Base-by-base conservation (phyloP, 192 early-diverging fungal genomes). In the Jimgerdemannia flammicorona region DNA sequence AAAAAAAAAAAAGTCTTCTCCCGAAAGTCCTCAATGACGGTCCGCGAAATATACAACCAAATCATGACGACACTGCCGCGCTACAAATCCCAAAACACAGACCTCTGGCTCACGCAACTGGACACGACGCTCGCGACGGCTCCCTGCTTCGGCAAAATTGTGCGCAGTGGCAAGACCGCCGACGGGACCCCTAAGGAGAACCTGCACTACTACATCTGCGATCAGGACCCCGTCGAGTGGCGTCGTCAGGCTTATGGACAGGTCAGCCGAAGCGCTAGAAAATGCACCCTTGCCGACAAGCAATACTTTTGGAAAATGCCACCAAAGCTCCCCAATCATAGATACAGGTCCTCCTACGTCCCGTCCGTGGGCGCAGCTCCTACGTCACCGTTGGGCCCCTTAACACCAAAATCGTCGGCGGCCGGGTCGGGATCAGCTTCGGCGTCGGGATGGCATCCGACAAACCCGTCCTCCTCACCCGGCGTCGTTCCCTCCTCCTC, bases 231-330 rank as follows among this genome's bases (percentile, higher is more conserved):
- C 49, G 85, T 86, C 18, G 81, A 86, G 11, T 86, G 85, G 86
- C 84, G 86, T 64, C 80, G 84, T 43, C 69, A 77, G 3, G 83
- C 86, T 40, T 82, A 84, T 49, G 40, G 7, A 6, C 6, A 68
- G 67, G 67, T 68, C 40, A 82, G 81, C 54, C 82, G 84, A 40
- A 84, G 86, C 70, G 86, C 86, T 41, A 84, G 86, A 64, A 85
- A 84, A 44, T 88, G 86, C 73, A 88, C 86, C 4, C 69, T 88
- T 40, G 82, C 83, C 77, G 86, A 86, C 65, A 82, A 82, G 43
- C 79, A 80, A 78, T 87, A 87, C 71, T 88, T 88, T 75, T 88
- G 83, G 81, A 82, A 83, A 68, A 88, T 88, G 72, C 86, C 86
- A 43, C 86, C 86, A 49, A 88, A 88, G 79, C 72, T 88, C 64